phyloP scores from a whole-genome alignment of 2,329 filamentous ascomycete genomes.

The Diaporthe citri region DNA sequence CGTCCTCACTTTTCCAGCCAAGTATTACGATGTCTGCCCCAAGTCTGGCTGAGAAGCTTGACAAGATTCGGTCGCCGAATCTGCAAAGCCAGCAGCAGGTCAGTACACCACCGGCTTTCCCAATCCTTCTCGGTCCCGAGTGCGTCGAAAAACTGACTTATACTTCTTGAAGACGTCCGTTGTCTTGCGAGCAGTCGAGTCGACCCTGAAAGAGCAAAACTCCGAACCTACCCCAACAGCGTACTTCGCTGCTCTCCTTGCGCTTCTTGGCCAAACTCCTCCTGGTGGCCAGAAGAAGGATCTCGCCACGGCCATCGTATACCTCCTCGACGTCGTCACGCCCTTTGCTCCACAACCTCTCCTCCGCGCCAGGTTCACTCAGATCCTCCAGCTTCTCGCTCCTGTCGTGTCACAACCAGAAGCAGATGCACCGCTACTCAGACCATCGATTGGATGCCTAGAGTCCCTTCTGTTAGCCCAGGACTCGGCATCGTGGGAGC shows the following conservation, averaged over 20 bases:
- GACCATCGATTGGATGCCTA: constrained; percentile 91
- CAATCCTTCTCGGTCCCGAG: constrained; percentile 34
- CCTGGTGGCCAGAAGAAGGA: constrained; percentile 81
- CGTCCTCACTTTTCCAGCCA: constrained; percentile 1
- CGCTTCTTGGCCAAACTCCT: constrained; percentile 84
- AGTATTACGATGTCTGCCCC: constrained; percentile 60
- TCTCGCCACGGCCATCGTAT: constrained; percentile 87
- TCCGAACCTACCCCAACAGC: constrained; percentile 86
- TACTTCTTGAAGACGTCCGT: constrained; percentile 75
- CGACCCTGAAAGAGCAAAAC: constrained; percentile 90
- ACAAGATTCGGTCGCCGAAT: constrained; percentile 97
- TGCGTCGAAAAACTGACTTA: constrained; percentile 44
- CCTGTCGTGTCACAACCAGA: constrained; percentile 84
- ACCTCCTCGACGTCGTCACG: constrained; percentile 93
- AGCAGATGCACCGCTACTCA: constrained; percentile 87
- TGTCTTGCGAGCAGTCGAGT: constrained; percentile 91
- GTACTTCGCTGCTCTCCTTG: constrained; percentile 95
- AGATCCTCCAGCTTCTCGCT: constrained; percentile 88
- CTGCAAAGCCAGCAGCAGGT: constrained; percentile 96
- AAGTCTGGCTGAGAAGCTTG: constrained; percentile 86
- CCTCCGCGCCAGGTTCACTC: constrained; percentile 93
- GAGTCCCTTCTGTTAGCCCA: constrained; percentile 93
- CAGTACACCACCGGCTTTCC: constrained; percentile 48
- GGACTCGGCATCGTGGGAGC: constrained; percentile 88
- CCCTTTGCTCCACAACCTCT: constrained; percentile 87